Evolutionary conservation across 2,329 filamentous ascomycete species (phyloP).

Genomic region (Neonectria faginata): DNA sequence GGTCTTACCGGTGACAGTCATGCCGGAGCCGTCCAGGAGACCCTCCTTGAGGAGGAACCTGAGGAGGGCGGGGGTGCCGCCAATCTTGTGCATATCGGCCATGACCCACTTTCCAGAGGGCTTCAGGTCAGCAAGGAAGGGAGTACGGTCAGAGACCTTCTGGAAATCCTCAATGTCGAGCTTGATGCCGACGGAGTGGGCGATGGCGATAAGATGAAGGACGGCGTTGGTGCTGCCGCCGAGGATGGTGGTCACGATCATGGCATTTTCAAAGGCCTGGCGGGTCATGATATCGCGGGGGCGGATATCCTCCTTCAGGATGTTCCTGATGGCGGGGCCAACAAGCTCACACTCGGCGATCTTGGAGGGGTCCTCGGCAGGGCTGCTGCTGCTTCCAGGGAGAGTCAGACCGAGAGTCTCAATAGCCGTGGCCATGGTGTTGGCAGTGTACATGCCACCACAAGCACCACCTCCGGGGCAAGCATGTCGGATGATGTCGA

Average conservation of each 20-base stretch:
- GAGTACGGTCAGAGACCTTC: constrained; percentile 80
- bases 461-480: constrained; percentile 77
- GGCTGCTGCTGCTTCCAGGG: constrained; percentile 84
- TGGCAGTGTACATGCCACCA: constrained; percentile 92
- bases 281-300: constrained; percentile 84
- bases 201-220: constrained; percentile 85
- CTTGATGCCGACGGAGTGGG: constrained; percentile 83
- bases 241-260: constrained; percentile 84
- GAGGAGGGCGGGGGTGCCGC: constrained; percentile 87
- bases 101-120: constrained; percentile 90
- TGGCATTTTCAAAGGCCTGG: constrained; percentile 85
- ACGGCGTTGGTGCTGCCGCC: constrained; percentile 90
- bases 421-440: constrained; percentile 92
- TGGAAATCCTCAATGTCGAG: constrained; percentile 91
- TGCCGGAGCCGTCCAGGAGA: constrained; percentile 81
- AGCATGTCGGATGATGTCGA: constrained; percentile 93
- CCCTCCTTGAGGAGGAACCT: constrained; percentile 88
- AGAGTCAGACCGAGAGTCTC: constrained; percentile 91
- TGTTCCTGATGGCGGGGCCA: constrained; percentile 78
- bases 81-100: constrained; percentile 85
- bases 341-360: constrained; percentile 77
- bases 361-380: constrained; percentile 80
- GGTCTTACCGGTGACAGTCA: constrained; percentile 91
- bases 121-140: constrained; percentile 85
- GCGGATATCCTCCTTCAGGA: constrained; percentile 80